Evolutionary conservation across 176 grass and related monocot species (phyloP), one percentile per base, ranked within the genome.

Genomic region (Aegilops tauschii): DNA sequence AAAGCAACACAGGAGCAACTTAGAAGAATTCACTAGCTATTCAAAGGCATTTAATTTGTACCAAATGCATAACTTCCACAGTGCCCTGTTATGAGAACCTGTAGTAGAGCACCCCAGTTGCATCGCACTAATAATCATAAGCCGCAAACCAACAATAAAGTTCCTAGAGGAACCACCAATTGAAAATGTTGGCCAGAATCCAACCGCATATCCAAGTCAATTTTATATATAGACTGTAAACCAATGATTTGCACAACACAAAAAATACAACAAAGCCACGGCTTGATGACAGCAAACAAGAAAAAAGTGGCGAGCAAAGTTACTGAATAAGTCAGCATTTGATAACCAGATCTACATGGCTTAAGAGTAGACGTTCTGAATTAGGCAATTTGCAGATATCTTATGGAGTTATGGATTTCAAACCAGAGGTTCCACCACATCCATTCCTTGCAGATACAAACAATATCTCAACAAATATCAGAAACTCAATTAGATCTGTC

Each of bases 41-140:
- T 17, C 71, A 70, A 49, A 92, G 18, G 62, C 80, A 89, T 65
- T 91, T 66, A 25, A 87, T 50, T 18, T 65, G 12, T 67, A 85
- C 50, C 76, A 87, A 92, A 83, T 85, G 84, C 61, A 91, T 28
- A 16, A 72, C 18, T 78, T 91, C 65, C n/a, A 83, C 61, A 73
- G 8, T 83, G 77, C 91, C 76, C 16, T 27, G 84, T 77, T 89
- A 21, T 86, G n/a, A 63, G 81, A 76, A 78, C 83, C 80, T 62
- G 54, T 81, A 52, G 84, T 69, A 32, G 23, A 42, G 37, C 52
- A 83, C 9, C 35, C 32, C 81, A 17, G 49, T 83, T 72, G 80
- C 32, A 83, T 1, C n/a, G 17, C 49, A 40, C 5, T 29, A 8
- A 30, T 37, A 74, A 74, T 14, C 52, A 74, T 39, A 16, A 12